Evolutionary conservation across 169 alveolate genomes (phyloP).

Genomic region (Perkinsus olseni): DNA sequence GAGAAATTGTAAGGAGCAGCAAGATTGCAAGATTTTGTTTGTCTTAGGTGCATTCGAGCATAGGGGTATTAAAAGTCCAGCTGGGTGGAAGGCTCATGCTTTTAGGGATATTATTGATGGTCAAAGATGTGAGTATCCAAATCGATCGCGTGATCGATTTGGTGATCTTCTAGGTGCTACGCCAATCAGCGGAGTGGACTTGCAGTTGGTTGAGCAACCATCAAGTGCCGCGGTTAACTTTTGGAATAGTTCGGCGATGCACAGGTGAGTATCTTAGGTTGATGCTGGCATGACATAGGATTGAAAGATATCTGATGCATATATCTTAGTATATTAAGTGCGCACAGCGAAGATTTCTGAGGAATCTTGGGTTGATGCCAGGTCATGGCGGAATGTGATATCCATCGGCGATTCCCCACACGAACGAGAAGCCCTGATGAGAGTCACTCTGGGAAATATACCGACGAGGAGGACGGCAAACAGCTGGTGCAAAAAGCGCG

Average conservation of each 20-base stretch:
- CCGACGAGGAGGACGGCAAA: background rate
- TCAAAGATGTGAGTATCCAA: background rate
- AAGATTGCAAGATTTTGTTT: background rate
- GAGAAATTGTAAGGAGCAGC: background rate
- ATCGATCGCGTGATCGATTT: background rate
- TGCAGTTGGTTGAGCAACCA: background rate
- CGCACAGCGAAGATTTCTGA: no score
- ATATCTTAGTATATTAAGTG: no score
- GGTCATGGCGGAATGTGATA: background rate
- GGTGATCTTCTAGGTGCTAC: background rate
- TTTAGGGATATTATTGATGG: constrained; percentile 4
- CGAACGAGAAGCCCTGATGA: constrained; percentile 6
- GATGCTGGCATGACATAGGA: no score
- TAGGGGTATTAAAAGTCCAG: constrained; percentile 6
- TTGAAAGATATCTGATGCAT: no score
- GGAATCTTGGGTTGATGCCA: background rate
- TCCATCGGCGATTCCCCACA: constrained; percentile 15
- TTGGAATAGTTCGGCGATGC: background rate
- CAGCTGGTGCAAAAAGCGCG: background rate
- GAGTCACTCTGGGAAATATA: background rate
- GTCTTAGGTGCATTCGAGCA: background rate
- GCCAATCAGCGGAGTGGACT: background rate
- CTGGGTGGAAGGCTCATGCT: constrained; percentile 16
- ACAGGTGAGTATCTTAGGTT: background rate
- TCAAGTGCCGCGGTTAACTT: background rate